A percentile compares a stretch with the other conserved stretches of the same genome.
These are phyloP conservation scores for Xerocomus spinulosus DNA, from an alignment of 768 basidiomycete species.

Conservation along the genomic window DNA sequence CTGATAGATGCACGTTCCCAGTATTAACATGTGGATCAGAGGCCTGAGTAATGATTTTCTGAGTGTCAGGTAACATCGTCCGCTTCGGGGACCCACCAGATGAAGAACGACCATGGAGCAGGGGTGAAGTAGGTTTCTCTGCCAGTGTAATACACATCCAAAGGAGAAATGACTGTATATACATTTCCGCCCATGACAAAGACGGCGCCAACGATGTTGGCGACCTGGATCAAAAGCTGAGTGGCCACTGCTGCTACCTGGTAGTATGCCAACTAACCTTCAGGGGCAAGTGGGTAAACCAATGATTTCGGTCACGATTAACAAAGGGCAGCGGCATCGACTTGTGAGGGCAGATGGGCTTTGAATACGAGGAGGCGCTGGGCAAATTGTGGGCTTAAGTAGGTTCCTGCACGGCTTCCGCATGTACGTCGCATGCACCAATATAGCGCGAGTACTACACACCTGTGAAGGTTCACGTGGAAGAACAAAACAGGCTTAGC, in stretches of 20 bases:
- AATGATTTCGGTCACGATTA: constrained; percentile 26
- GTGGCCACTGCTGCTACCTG: neutral
- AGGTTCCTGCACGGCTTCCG: constrained; percentile 13
- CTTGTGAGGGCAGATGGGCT: constrained; percentile 11
- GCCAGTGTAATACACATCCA: constrained; percentile 42
- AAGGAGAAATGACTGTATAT: constrained; percentile 54
- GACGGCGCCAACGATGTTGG: constrained; percentile 54
- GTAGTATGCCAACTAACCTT: constrained; percentile 40
- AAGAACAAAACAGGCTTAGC: constrained; percentile 5
- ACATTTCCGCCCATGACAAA: constrained; percentile 58
- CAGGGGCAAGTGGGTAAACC: constrained; percentile 49
- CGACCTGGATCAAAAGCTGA: constrained; percentile 31
- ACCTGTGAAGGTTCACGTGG: too few relatives aligned
- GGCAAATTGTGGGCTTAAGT: constrained; percentile 22
- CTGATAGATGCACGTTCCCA: constrained; percentile 62
- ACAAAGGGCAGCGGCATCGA: constrained; percentile 25
- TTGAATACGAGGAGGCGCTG: constrained; percentile 11
- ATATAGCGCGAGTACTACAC: neutral
- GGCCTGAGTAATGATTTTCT: constrained; percentile 36
- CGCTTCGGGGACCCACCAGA: constrained; percentile 41
- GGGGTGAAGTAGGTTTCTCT: constrained; percentile 69
- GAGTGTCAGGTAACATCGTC: neutral
- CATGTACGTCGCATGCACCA: constrained; percentile 26
- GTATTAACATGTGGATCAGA: constrained; percentile 58
- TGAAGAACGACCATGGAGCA: constrained; percentile 55